Base-by-base conservation (phyloP, 768 basidiomycete species). In the Hygrocybe coccinea region DNA sequence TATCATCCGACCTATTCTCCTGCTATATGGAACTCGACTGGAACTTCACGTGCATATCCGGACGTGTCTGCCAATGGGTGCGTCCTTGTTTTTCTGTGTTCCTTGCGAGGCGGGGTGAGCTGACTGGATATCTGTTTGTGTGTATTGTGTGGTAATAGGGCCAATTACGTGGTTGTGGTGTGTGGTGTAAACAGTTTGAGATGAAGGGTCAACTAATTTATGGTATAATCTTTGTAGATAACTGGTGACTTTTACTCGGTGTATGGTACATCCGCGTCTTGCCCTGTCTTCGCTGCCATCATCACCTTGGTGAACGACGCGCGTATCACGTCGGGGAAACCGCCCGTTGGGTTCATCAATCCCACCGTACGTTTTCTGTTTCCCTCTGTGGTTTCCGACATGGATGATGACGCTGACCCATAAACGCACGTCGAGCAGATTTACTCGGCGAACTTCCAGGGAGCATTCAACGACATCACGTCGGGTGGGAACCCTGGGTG, bases 251-350 rank as follows among this genome's bases (percentile, higher is more conserved):
- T 79, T 56, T 53, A 59, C 7, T 66, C 70, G 9, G 71, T 74
- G 4, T 78, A 71, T 51, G 81, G 81, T 10, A 82, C 80, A 1
- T 80, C 78, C 2, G 79, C 80, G 0, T 59, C 79, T 1, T 5
- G 77, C 0, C 80, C 81, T 1, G 78, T 79, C 9, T 66, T 81
- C 11, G 80, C 73, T 6, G 64, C 77, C 1, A 75, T 82, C 29
- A 64, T 82, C 41, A 67, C 81, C 5, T 68, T 81, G 69, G 62
- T 82, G 37, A 82, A 82, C 57, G 81, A 82, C 56, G 77, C 76
- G 1, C 77, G 81, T 4, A 63, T 83, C 35, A 63, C 67, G 3
- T 1, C 10, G 0, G 69, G 71, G 5, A 81, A 80, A 63, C 64
- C 58, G 2, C 62, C 80, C 0, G 67, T 82, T 33, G 81, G 79